These are phyloP conservation scores for Hypsizygus ulmarius DNA, from an alignment of 1,284 basidiomycete genomes.

Conservation along the genomic window DNA sequence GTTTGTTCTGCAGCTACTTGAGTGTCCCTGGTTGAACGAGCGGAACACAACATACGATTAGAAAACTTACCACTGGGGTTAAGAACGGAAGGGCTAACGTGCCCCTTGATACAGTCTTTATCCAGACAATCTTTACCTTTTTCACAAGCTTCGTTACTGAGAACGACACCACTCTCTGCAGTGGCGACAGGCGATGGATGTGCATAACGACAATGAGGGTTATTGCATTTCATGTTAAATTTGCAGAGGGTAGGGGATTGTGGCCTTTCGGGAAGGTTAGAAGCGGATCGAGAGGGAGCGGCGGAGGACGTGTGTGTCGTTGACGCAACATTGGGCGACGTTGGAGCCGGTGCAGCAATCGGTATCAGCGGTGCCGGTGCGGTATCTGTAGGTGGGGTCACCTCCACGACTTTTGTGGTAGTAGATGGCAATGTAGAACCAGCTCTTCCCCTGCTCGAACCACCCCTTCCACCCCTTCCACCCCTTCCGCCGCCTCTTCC, in stretches of 20 bases:
- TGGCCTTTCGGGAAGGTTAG: slow-evolving; percentile 68
- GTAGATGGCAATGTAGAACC: slow-evolving; percentile 21
- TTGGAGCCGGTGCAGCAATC: slow-evolving; percentile 34
- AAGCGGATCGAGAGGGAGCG: slow-evolving; percentile 39
- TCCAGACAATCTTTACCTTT: slow-evolving; percentile 85
- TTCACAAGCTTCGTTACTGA: slow-evolving; percentile 88
- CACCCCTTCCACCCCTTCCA: slow-evolving; percentile 35
- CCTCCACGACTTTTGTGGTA: slow-evolving; percentile 15
- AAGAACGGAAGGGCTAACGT: slow-evolving; percentile 81
- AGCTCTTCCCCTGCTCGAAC: slow-evolving; percentile 33
- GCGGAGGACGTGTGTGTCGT: slow-evolving; percentile 24
- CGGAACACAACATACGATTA: slow-evolving; percentile 4
- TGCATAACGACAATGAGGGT: slow-evolving; percentile 81
- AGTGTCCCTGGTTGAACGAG: slow-evolving; percentile 8
- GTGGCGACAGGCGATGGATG: slow-evolving; percentile 93
- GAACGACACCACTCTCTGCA: slow-evolving; percentile 86
- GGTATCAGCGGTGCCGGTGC: slow-evolving; percentile 26
- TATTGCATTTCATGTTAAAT: slow-evolving; percentile 85
- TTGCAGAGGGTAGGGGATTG: slow-evolving; percentile 89
- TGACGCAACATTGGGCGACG: slow-evolving; percentile 25
- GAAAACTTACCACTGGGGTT: slow-evolving; percentile 52
- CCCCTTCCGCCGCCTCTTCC: slow-evolving; percentile 36
- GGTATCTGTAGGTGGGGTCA: slow-evolving; percentile 25
- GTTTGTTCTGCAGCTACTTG: slow-evolving; percentile 45
- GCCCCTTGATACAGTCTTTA: slow-evolving; percentile 85